These are phyloP conservation scores for Gaeumannomyces sp. DNA, from an alignment of 2,329 filamentous ascomycete genomes.

Conservation along the genomic window DNA sequence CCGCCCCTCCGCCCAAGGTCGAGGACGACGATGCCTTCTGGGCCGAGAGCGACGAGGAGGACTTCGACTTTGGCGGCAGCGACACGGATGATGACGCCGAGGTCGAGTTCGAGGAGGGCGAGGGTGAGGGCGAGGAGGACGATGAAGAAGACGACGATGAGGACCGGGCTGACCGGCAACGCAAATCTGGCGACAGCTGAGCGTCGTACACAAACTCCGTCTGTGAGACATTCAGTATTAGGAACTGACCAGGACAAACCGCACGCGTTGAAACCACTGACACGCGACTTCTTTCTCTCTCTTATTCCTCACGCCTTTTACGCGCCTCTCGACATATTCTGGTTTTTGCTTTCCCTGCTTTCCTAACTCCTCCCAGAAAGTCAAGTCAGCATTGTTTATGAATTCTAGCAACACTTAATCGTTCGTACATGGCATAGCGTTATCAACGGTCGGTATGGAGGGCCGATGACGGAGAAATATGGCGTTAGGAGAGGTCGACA, in stretches of 20 bases:
- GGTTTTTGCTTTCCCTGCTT: neutral
- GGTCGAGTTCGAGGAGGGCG: constrained; percentile 51
- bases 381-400: neutral
- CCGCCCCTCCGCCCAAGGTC: constrained; percentile 52
- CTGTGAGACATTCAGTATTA: neutral
- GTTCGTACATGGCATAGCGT: neutral
- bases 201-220: neutral
- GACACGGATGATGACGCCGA: constrained; percentile 56
- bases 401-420: neutral
- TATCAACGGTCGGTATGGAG: neutral
- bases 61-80: constrained; percentile 68
- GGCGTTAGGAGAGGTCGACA: neutral
- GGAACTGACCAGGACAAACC: neutral
- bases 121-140: constrained; percentile 44
- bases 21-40: constrained; percentile 78
- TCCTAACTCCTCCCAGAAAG: neutral
- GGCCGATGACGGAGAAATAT: neutral
- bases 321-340: neutral
- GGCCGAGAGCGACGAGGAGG: constrained; percentile 66
- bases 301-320: neutral
- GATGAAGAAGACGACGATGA: constrained; percentile 38
- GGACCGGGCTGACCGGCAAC: constrained; percentile 6
- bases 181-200: constrained; percentile 2
- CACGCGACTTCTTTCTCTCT: neutral
- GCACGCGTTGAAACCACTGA: neutral